Percentiles rank a stretch among this genome's conserved stretches.
Evolutionary conservation across 2,329 filamentous ascomycete species (phyloP).

Genomic region (Ascosphaera aggregata): DNA sequence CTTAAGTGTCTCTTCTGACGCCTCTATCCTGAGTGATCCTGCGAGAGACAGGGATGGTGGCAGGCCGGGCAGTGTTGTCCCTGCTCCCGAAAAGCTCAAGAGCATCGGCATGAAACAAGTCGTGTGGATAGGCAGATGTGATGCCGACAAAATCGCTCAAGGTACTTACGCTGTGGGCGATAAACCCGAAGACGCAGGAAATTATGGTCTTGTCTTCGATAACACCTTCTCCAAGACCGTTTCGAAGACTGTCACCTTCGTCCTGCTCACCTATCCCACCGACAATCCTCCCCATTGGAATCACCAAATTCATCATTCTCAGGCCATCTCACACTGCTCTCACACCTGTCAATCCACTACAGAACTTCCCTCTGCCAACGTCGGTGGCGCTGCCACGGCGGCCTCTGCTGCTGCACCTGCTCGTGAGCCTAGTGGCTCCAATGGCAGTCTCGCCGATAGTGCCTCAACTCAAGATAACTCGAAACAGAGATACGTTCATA

Average conservation of each 20-base stretch:
- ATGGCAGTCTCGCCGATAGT: no score
- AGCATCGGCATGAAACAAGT: conserved; percentile 38
- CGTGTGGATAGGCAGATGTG: conserved; percentile 78
- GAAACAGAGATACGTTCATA: no score
- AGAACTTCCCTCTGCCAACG: no score
- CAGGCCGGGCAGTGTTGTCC: no score
- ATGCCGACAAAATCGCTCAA: conserved; percentile 85
- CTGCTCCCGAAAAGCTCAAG: conserved; percentile 42
- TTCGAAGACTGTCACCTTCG: conserved; percentile 86
- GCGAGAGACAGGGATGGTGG: no score
- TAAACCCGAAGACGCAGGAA: conserved; percentile 56
- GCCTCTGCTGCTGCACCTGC: conserved; percentile 8
- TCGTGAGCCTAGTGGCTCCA: no score
- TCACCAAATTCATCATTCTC: conserved; percentile 27
- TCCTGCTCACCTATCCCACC: conserved; percentile 81
- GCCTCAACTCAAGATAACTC: no score
- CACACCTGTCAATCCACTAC: no score
- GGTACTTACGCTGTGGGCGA: conserved; percentile 65
- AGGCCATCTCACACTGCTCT: no score
- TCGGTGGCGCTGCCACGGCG: conserved; percentile 8
- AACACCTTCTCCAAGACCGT: conserved; percentile 95
- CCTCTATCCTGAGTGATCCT: no score
- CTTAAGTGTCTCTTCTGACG: no score
- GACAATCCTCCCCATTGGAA: conserved; percentile 27
- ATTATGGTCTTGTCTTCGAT: conserved; percentile 93